Evolutionary conservation across 768 basidiomycete genomes (phyloP), one percentile per base, ranked within the genome.

Genomic region (Pisolithus tinctorius): DNA sequence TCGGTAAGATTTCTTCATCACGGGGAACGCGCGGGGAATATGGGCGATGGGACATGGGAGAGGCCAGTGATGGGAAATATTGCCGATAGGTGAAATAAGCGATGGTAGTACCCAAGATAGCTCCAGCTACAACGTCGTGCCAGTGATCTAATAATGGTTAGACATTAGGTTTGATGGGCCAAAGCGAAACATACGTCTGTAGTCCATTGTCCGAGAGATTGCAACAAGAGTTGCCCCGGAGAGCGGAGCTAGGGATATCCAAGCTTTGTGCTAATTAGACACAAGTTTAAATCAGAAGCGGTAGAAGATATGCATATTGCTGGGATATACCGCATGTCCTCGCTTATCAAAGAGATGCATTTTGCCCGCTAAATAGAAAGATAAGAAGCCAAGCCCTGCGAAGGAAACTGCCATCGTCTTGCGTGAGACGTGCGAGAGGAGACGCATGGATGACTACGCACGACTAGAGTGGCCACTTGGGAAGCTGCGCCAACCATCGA

Each of bases 401-500:
- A 95, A 97, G 0, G 93, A 91, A 49, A 95, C 92, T 90, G 58
- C 48, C 53, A 45, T 10, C 29, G 49, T 44, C 16, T 45, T 34
- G 46, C 26, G 39, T 51, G 9, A 41, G 23, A 44, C 25, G 23
- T 13, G 23, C 43, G 8, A 29, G 27, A 6, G 43, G 26, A 4
- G 11, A 25, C 14, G 11, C 0, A 23, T 6, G 31, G 40, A 27
- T 36, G 41, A 25, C 16, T 13, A 71, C 86, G 46, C 69, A 93
- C 92, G 54, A 58, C 89, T 92, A 3, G 91, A 85, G 68, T 96
- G 93, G 1, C 94, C 94, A 49, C 88, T 91, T 13, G 86, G 87
- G 67, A 97, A 96, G 62, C 91, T 93, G 58, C 88, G 80, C 73
- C 91, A 97, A 1, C 93, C 94, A 69, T 95, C 91, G 27, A 74